phyloP scores from a whole-genome alignment of 805 yeast species.

The Yueomyces sp. region DNA sequence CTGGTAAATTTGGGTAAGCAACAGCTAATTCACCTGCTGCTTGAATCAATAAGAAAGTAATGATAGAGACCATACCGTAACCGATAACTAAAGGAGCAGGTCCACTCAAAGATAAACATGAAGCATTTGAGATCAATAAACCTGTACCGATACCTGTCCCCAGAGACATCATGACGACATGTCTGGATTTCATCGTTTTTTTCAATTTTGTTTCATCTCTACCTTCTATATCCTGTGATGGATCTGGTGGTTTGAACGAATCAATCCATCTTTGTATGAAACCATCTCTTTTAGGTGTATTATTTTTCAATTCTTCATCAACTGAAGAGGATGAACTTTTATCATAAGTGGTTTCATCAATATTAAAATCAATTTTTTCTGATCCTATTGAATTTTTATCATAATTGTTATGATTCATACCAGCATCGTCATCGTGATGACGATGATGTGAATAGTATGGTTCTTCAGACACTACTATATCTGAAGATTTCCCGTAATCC shows the following conservation, averaged over 20 bases:
- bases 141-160: conserved; percentile 82
- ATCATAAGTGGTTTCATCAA: not conserved
- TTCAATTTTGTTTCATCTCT: conserved; percentile 2
- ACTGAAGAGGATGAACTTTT: not conserved
- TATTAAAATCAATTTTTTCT: not conserved
- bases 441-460: not conserved
- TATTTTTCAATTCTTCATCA: not conserved
- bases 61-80: conserved; percentile 40
- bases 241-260: not conserved
- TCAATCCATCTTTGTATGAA: not conserved
- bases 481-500: no score
- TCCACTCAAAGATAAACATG: conserved; percentile 31
- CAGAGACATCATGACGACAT: conserved; percentile 61
- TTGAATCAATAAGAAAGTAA: conserved; percentile 43
- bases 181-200: conserved; percentile 25
- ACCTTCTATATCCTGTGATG: not conserved
- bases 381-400: not conserved
- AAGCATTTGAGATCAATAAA: conserved; percentile 41
- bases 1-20: conserved; percentile 26
- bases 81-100: conserved; percentile 39
- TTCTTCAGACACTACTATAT: no score
- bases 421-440: not conserved
- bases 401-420: no score
- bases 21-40: conserved; percentile 35
- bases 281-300: not conserved